These are phyloP conservation scores for Mycosphaerella arachidis DNA, from an alignment of 2,329 filamentous ascomycete species.

Conservation along the genomic window DNA sequence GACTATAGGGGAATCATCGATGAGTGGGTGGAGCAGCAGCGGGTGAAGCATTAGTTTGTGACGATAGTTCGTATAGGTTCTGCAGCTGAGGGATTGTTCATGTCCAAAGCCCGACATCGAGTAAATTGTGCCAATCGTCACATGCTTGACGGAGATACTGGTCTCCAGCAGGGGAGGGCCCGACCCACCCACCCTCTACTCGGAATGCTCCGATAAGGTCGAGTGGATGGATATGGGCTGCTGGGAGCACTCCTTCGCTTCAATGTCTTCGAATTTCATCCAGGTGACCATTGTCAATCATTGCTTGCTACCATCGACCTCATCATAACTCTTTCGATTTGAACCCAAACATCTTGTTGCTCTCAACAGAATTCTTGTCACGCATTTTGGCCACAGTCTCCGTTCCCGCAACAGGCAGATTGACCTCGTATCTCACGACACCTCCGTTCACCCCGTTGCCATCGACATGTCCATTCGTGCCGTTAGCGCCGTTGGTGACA, in stretches of 20 bases:
- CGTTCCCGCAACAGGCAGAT: slow-evolving; percentile 55
- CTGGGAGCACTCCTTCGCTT: no score
- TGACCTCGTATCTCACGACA: slow-evolving; percentile 52
- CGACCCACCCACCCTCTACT: no score
- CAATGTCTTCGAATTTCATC: neutral
- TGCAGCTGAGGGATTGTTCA: neutral
- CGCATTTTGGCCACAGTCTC: slow-evolving; percentile 52
- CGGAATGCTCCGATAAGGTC: no score
- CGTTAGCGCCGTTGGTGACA: slow-evolving; percentile 8
- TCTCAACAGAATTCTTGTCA: slow-evolving; percentile 46
- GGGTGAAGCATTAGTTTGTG: slow-evolving; percentile 7
- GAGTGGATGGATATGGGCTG: no score
- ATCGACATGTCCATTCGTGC: slow-evolving; percentile 8
- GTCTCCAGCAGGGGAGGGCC: no score
- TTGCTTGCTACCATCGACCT: neutral
- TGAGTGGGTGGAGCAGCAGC: slow-evolving; percentile 44
- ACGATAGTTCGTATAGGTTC: neutral
- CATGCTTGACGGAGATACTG: neutral
- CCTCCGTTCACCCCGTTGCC: slow-evolving; percentile 14
- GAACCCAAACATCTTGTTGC: slow-evolving; percentile 53
- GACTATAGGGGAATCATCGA: slow-evolving; percentile 54
- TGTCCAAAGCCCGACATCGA: neutral
- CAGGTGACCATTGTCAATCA: neutral
- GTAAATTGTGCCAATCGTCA: neutral
- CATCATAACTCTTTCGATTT: slow-evolving; percentile 15